phyloP scores from a whole-genome alignment of 306 rosid species.

The Herpetospermum pedunculosum region DNA sequence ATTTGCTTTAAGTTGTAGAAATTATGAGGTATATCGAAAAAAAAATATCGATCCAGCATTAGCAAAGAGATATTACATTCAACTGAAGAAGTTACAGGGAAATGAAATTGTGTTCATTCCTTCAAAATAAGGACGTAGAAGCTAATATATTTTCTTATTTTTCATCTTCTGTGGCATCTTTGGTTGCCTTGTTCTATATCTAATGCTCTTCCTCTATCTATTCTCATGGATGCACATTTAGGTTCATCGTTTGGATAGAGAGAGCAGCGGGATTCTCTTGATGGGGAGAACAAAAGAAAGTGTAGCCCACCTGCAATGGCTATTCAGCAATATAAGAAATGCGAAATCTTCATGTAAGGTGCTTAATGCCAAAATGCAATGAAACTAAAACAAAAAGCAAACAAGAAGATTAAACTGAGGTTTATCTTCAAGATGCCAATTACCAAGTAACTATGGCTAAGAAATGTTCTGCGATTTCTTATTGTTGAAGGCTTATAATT shows the following conservation, averaged over 20 bases:
- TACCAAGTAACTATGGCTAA: neutral
- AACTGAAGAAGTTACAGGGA: neutral
- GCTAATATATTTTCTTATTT: neutral
- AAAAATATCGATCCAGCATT: neutral
- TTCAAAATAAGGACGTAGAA: neutral
- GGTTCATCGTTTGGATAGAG: slow-evolving; percentile 95
- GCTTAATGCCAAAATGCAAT: too few relatives aligned
- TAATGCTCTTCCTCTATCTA: neutral
- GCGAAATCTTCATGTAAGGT: too few relatives aligned
- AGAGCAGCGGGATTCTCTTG: slow-evolving; percentile 71
- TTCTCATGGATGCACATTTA: slow-evolving; percentile 17
- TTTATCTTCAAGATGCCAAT: neutral
- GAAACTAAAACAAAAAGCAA: too few relatives aligned
- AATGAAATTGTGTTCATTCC: neutral
- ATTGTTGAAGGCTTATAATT: neutral
- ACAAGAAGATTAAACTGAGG: too few relatives aligned
- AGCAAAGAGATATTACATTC: neutral
- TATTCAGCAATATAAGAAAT: too few relatives aligned
- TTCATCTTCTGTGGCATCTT: neutral
- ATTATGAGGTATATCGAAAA: neutral
- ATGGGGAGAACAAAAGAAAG: slow-evolving; percentile 84
- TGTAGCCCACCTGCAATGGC: slow-evolving; percentile 54
- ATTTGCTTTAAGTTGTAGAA: neutral
- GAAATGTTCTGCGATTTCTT: neutral
- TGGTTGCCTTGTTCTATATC: neutral